Base-by-base conservation (phyloP, 176 grass and related monocot species). In the Bromus sterilis region DNA sequence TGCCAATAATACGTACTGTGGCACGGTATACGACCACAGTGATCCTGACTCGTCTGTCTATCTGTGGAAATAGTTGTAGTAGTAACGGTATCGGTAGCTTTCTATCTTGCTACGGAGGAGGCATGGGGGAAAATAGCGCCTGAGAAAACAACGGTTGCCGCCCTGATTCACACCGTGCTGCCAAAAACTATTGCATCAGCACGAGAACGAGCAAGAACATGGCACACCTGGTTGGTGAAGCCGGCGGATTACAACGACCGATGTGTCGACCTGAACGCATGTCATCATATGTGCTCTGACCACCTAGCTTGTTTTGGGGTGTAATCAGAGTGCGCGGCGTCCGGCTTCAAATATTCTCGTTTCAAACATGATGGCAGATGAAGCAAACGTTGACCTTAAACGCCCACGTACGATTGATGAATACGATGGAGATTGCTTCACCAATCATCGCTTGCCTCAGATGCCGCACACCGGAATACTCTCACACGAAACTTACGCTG, bases 211-310 rank as follows among this genome's bases (percentile, higher is more conserved):
- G 11, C 2, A 25, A 31, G 18, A 80, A 46, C 31, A 51, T 30
- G 75, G 59, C 11, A 12, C 60, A 13, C 18, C 14, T 42, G 63
- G 25, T 31, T 77, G 21, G 77, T 71, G 71, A 85, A 40, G n/a
- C 39, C 67, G 21, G 56, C 11, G 23, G 63, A 53, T 30, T 25
- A 1, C 48, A 30, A 66, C 49, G 30, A n/a, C 56, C 35, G 20
- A 74, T 30, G 46, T 68, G 76, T 60, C 34, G 49, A 29, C 30
- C 25, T 0, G 51, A 39, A 44, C n/a, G 51, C 51, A 25, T 0
- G 42, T 13, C 63, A 64, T 85, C 25, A 76, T 80, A 51, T 40
- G 69, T 34, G 51, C 1, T 60, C 46, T 84, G 77, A 81, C 82
- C 16, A 14, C n/a, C n/a, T n/a, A n/a, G 25, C 28, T 63, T 25